phyloP scores from a whole-genome alignment of 495 filamentous ascomycete species.

The Aspergillus cristatus region DNA sequence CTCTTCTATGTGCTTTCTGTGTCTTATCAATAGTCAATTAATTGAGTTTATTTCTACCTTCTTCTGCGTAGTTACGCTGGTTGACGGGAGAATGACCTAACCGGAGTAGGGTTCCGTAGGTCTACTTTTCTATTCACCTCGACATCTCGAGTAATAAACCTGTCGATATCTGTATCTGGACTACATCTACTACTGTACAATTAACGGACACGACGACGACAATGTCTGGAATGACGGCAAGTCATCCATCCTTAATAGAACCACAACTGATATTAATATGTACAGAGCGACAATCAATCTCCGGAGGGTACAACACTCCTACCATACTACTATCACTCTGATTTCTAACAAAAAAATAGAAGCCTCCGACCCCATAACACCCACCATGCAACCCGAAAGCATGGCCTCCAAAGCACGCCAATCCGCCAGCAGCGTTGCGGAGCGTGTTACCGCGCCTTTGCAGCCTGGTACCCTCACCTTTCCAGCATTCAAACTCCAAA shows the following conservation, averaged over 20 bases:
- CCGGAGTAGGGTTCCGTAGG: slow-evolving; percentile 10
- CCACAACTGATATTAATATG: too few relatives aligned
- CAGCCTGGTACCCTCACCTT: slow-evolving; percentile 17
- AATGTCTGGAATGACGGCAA: slow-evolving; percentile 1
- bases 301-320: not conserved
- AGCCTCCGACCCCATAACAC: slow-evolving; percentile 9
- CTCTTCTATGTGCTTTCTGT: slow-evolving; percentile 10
- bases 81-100: not conserved
- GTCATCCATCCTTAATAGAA: not conserved
- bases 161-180: too few relatives aligned
- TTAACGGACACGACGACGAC: too few relatives aligned
- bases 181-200: too few relatives aligned
- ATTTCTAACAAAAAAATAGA: slow-evolving; percentile 2
- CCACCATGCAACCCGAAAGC: slow-evolving; percentile 8
- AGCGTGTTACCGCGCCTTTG: slow-evolving; percentile 13
- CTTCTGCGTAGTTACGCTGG: slow-evolving; percentile 9
- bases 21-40: slow-evolving; percentile 9
- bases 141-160: too few relatives aligned
- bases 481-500: not conserved
- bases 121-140: too few relatives aligned
- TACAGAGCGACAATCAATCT: not conserved
- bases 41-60: not conserved
- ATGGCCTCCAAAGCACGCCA: slow-evolving; percentile 4
- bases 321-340: not conserved
- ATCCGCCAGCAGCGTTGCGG: slow-evolving; percentile 14